Evolutionary conservation across 768 basidiomycete species (phyloP), one percentile per base, ranked within the genome.

Genomic region (Pleurotus salmoneostramineus): DNA sequence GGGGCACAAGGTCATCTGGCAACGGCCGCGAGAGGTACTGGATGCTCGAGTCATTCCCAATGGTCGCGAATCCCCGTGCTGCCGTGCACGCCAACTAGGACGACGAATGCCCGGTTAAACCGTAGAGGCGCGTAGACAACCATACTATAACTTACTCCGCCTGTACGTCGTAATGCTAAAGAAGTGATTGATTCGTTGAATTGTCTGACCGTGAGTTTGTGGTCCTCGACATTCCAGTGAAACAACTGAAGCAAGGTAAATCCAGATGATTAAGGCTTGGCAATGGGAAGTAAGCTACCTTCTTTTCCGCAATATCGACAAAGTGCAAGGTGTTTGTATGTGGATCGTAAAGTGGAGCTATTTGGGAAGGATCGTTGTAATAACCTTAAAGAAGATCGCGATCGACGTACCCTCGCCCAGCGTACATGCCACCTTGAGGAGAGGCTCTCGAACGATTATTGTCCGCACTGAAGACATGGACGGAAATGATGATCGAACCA

Each of bases 271-370:
- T 35, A 32, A n/a, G 8, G 31, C 51, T 14, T 45, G 37, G 56
- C 32, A 21, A 45, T 27, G 42, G 17, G 45, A 56, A 43, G 56
- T 40, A 49, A 50, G 62, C 55, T 61, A 81, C 84, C 74, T 81
- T 83, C 58, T 75, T 73, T 60, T 80, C 77, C 35, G 72, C 67
- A 50, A 88, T 88, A 64, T 89, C 87, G 47, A 89, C 83, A 67
- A 90, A 88, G 69, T 89, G 87, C 37, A 89, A 66, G 27, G 72
- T 76, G 7, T 74, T 74, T 1, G 81, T 81, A 46, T 61, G 64
- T 10, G 79, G 69, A 60, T 89, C 87, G 65, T 85, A 88, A 11
- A 89, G 58, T 5, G 88, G 87, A 33, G 83, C 85, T 88, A 49
- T 60, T 62, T 58, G 56, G 56, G 48, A 62, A 60, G 47, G 58